Conservation (phyloP, 2,329 filamentous ascomycete genomes). For the Colletotrichum lupini region DNA sequence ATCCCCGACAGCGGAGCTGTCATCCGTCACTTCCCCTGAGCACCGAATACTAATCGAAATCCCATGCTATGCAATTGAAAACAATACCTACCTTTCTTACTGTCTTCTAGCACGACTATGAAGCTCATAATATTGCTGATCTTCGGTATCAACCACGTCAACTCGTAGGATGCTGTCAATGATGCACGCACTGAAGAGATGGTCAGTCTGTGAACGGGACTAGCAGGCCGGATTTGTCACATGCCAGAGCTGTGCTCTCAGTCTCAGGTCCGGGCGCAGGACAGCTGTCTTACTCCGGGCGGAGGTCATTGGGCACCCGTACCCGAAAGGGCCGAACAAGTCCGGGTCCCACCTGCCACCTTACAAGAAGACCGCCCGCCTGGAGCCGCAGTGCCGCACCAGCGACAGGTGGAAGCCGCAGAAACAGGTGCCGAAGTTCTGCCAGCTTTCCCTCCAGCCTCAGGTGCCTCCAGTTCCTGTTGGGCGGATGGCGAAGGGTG, state of each 20-base stretch:
- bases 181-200: not conserved
- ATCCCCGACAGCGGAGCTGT: constrained; percentile 2
- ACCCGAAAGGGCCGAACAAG: constrained; percentile 23
- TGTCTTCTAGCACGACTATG: not conserved
- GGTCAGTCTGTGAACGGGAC: not conserved
- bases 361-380: not conserved
- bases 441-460: not conserved
- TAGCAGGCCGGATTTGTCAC: not conserved
- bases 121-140: not conserved
- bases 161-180: not conserved
- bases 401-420: not conserved
- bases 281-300: constrained; percentile 16
- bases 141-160: not conserved
- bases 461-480: not conserved
- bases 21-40: not conserved
- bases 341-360: constrained; percentile 16
- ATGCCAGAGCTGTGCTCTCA: not conserved
- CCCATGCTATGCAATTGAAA: not conserved
- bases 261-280: not conserved
- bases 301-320: constrained; percentile 23
- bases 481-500: not conserved
- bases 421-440: not conserved
- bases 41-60: not conserved
- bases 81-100: not conserved
- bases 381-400: not conserved